Percentiles rank a stretch among this genome's conserved stretches.
These are phyloP conservation scores for Talaromyces rugulosus DNA, from an alignment of 2,329 filamentous ascomycete genomes.

Conservation along the genomic window DNA sequence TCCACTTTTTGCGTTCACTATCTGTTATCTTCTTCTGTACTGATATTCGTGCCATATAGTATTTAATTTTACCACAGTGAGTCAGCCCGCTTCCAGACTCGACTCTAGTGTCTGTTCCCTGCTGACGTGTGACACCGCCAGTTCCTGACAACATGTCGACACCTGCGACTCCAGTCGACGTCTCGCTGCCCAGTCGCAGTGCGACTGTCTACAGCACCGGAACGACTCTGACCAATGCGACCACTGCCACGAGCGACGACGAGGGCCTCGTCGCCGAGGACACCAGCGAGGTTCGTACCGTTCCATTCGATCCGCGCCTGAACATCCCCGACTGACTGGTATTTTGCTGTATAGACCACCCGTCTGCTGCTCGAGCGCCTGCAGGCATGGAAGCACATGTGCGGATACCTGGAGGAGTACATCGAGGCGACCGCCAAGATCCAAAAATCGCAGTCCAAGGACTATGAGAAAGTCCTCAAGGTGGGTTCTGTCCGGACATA, in stretches of 20 bases:
- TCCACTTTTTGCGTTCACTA: not conserved
- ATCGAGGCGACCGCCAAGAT: conserved; percentile 79
- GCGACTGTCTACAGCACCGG: conserved; percentile 26
- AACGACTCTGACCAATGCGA: conserved; percentile 27
- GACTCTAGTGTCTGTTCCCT: not conserved
- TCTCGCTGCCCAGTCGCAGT: conserved; percentile 31
- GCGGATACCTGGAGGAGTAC: conserved; percentile 88
- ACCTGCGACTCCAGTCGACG: not conserved
- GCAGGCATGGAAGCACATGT: conserved; percentile 93
- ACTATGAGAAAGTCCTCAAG: conserved; percentile 94
- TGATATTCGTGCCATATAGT: not conserved
- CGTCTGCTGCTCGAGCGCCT: conserved; percentile 80
- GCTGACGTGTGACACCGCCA: not conserved
- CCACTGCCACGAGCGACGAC: conserved; percentile 33
- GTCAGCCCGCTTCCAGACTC: not conserved
- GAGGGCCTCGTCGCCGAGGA: conserved; percentile 39
- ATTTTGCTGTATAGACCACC: conserved; percentile 54
- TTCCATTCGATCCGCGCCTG: not conserved
- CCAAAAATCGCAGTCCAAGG: conserved; percentile 79
- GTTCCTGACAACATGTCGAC: conserved; percentile 1
- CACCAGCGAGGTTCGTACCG: conserved; percentile 35
- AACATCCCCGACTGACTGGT: not conserved
- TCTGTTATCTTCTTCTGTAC: not conserved
- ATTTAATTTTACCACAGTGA: not conserved
- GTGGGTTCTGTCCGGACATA: conserved; percentile 33